Percentiles rank a stretch among this genome's conserved stretches.
These are phyloP conservation scores for Fusarium globosum DNA, from an alignment of 2,329 filamentous ascomycete genomes.

Conservation along the genomic window DNA sequence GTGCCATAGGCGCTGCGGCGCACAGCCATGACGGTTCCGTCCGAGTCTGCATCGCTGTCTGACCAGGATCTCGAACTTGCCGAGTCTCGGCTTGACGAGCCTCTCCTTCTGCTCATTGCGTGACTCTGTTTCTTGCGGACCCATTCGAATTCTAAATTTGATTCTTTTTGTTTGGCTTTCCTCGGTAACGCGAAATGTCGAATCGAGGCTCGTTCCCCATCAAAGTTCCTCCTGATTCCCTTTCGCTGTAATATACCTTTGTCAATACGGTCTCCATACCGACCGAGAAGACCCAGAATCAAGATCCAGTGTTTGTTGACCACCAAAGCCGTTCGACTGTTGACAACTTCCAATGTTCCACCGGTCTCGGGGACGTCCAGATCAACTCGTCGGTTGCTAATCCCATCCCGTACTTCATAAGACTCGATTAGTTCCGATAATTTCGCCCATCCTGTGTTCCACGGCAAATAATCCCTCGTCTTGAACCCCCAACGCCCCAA, in stretches of 20 bases:
- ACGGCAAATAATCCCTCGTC: neutral
- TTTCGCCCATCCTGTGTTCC: neutral
- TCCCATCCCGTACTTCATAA: neutral
- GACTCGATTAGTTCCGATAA: neutral
- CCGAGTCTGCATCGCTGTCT: neutral
- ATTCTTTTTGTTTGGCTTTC: neutral
- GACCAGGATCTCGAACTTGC: neutral
- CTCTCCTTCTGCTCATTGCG: neutral
- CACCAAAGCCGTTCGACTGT: neutral
- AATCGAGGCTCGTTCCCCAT: neutral
- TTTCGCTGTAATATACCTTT: neutral
- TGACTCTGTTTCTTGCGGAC: accelerated
- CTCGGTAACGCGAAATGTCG: neutral
- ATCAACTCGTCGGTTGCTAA: neutral
- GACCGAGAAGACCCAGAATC: neutral
- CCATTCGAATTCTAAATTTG: neutral
- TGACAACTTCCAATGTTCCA: neutral
- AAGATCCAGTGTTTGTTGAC: accelerated
- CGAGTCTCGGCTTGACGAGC: accelerated
- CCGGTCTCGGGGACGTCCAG: neutral
- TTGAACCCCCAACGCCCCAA: neutral
- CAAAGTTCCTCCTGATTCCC: neutral
- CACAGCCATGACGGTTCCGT: neutral
- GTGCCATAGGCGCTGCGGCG: neutral
- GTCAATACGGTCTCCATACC: neutral